Evolutionary conservation across 2,329 filamentous ascomycete genomes (phyloP).

Genomic region (Gyromitra esculenta): DNA sequence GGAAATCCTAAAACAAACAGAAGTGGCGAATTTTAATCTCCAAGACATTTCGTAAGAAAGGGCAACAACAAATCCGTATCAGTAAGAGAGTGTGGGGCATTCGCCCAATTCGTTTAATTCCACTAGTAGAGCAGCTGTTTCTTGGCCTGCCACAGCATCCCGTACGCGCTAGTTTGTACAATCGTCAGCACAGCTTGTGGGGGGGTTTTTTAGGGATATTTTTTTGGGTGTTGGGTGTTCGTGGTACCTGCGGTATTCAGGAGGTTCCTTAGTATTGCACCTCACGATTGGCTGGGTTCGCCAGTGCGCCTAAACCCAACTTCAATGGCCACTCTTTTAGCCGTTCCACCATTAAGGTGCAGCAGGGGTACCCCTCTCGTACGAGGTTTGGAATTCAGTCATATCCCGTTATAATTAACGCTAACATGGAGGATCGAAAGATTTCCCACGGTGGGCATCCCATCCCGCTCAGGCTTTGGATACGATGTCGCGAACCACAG

Average conservation of each 20-base stretch:
- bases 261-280: constrained; percentile 1
- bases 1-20: not conserved
- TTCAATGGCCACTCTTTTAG: constrained; percentile 12
- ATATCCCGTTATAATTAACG: constrained; percentile 7
- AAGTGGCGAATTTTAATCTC: not conserved
- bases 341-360: constrained; percentile 6
- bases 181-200: constrained; percentile 3
- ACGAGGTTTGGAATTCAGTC: constrained; percentile 1
- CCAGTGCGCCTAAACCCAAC: not conserved
- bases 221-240: constrained; percentile 3
- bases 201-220: not conserved
- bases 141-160: not conserved
- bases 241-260: constrained; percentile 5
- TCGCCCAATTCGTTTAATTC: not conserved
- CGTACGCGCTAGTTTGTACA: not conserved
- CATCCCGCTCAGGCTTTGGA: not conserved
- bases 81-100: constrained; percentile 14
- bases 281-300: not conserved
- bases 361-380: constrained; percentile 19
- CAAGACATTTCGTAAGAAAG: not conserved
- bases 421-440: not conserved
- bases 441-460: not conserved
- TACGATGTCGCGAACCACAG: not conserved
- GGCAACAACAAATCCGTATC: constrained; percentile 2
- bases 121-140: not conserved